Conservation (phyloP, 306 rosid species). For the Cucurbita maxima region DNA sequence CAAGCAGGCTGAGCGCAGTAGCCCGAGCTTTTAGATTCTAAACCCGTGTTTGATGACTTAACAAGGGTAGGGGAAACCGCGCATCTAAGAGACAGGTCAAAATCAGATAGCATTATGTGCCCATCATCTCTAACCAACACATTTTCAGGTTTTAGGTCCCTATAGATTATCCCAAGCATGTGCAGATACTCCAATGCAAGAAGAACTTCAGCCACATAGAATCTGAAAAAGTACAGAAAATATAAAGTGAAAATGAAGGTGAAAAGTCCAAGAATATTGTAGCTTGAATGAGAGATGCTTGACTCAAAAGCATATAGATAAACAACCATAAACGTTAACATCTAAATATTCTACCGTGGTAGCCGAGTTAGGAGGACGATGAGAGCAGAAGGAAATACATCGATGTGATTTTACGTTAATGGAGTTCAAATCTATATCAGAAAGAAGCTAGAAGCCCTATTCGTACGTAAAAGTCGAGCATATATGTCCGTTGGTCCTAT, state of each 20-base stretch:
- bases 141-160: slow-evolving; percentile 94
- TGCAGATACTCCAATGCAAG: slow-evolving; percentile 96
- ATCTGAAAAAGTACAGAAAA: slow-evolving; percentile 34
- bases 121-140: slow-evolving; percentile 96
- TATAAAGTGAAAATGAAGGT: neutral
- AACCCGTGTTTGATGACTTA: slow-evolving; percentile 30
- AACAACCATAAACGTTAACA: neutral
- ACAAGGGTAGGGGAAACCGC: slow-evolving; percentile 78
- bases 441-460: neutral
- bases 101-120: slow-evolving; percentile 92
- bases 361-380: neutral
- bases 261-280: neutral
- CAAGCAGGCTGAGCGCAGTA: slow-evolving; percentile 73
- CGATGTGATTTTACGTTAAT: too few relatives aligned
- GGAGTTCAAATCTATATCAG: too few relatives aligned
- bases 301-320: neutral
- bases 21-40: slow-evolving; percentile 53
- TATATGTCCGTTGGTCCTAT: neutral
- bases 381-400: too few relatives aligned
- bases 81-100: slow-evolving; percentile 87
- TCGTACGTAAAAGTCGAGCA: neutral
- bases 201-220: slow-evolving; percentile 95
- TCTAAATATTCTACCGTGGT: neutral
- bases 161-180: slow-evolving; percentile 89
- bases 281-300: neutral